Percentiles rank a stretch among this genome's conserved stretches.
Conservation (phyloP, 23 red algal species). For the Gracilaria caudata region DNA sequence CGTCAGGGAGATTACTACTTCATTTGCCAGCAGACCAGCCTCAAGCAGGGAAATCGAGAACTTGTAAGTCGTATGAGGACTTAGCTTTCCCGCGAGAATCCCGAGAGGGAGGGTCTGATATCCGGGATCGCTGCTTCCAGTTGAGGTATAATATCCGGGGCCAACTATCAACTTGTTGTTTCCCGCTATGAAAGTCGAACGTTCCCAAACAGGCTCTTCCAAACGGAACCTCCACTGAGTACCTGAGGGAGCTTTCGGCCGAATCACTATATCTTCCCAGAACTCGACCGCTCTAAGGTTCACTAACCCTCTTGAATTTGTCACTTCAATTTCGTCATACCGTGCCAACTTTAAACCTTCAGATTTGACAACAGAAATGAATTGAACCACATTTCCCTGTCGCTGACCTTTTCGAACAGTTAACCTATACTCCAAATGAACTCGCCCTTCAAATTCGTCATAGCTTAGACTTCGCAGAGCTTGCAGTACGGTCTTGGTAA, state of each 20-base stretch:
- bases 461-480: background rate
- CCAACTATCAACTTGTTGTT: slow-evolving; percentile 42
- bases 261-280: slow-evolving; percentile 68
- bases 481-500: slow-evolving; percentile 30
- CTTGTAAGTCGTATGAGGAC: slow-evolving; percentile 24
- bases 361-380: slow-evolving; percentile 27
- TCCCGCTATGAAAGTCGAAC: slow-evolving; percentile 36
- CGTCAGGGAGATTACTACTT: slow-evolving; percentile 29
- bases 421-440: slow-evolving; percentile 34
- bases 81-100: slow-evolving; percentile 32
- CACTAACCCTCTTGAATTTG: slow-evolving; percentile 27
- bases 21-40: slow-evolving; percentile 17
- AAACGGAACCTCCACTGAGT: slow-evolving; percentile 65
- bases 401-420: slow-evolving; percentile 35
- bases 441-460: slow-evolving; percentile 7
- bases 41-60: slow-evolving; percentile 45
- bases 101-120: slow-evolving; percentile 45
- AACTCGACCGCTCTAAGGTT: slow-evolving; percentile 48
- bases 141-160: slow-evolving; percentile 42
- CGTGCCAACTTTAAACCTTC: slow-evolving; percentile 37
- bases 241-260: slow-evolving; percentile 4
- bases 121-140: slow-evolving; percentile 46
- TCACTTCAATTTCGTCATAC: slow-evolving; percentile 45
- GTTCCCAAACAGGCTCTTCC: slow-evolving; percentile 43
- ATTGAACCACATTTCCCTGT: slow-evolving; percentile 18